Base-by-base conservation (phyloP, 2,329 filamentous ascomycete species). In the Venturiaceae sp. region DNA sequence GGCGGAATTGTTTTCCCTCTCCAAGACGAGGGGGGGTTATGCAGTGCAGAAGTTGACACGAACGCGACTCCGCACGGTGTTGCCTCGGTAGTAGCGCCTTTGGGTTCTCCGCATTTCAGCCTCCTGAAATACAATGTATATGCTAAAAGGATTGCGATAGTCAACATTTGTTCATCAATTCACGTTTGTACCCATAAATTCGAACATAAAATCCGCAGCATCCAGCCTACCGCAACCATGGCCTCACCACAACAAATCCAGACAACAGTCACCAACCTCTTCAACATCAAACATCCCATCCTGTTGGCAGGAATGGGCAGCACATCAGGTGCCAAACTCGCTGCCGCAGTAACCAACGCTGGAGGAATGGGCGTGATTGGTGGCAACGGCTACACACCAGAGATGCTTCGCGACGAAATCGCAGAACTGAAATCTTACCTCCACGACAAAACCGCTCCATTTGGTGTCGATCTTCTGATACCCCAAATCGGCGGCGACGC, bases 381-480 rank as follows among this genome's bases (percentile, higher is more conserved):
- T n/a, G 58, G 58, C 2, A 41, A 50, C 28, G 41, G 41, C 19
- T 60, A 60, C 33, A 60, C 55, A 2, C 58, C 58, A 28, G 28
- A 52, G 21, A 53, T 57, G 41, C 44, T 60, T 6, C 58, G 53
- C 3, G 58, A 60, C 26, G 39, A 47, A 44, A 57, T 60, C 19
- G 53, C 34, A 16, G 58, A 60, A 26, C 55, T 60, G 4, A 58
- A 60, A 33, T 57, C 58, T 2, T 34, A 60, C 39, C 58, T 60
- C 16, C 19, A 13, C 21, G 32, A 57, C 55, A 44, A 33, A 16
- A 47, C 34, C 14, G 52, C 39, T 7, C 55, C 58, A 3, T 60
- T 60, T 41, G 58, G 58, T 5, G 58, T 60, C 30, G 58, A 60
- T 16, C 55, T 60, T 16, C 26, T 56, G n/a, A 58, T 60, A 30